phyloP scores from a whole-genome alignment of 305 asterid genomes.

The Fraxinus paxiana region DNA sequence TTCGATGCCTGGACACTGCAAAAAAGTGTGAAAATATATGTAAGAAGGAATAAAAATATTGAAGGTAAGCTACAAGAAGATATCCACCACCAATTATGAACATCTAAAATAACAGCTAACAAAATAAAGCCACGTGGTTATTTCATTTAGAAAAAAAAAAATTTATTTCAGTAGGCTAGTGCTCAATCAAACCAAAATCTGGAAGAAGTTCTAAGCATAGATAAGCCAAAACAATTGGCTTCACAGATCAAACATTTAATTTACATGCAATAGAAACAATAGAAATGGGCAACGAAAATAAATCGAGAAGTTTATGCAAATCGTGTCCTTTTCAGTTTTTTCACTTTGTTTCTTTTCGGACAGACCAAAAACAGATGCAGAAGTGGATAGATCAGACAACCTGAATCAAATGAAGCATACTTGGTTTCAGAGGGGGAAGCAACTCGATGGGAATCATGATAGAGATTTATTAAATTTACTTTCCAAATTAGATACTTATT shows the following conservation, averaged over 20 bases:
- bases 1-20: conserved; percentile 79
- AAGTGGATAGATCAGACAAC: not conserved
- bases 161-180: not conserved
- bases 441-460: not conserved
- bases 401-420: not conserved
- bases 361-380: not conserved
- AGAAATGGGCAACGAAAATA: not conserved
- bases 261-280: not conserved
- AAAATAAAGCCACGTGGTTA: not conserved
- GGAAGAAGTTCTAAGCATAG: not conserved
- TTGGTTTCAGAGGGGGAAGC: not conserved
- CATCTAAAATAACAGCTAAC: not conserved
- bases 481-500: not conserved
- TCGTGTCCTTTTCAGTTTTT: not conserved
- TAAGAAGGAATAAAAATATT: conserved; percentile 4
- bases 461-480: not conserved
- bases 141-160: not conserved
- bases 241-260: not conserved
- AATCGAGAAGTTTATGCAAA: not conserved
- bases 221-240: not conserved
- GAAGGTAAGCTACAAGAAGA: not conserved
- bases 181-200: not conserved
- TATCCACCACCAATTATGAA: not conserved
- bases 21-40: conserved; percentile 4
- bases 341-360: not conserved